Conservation (phyloP, 768 basidiomycete species). For the Roridomyces roridus region DNA sequence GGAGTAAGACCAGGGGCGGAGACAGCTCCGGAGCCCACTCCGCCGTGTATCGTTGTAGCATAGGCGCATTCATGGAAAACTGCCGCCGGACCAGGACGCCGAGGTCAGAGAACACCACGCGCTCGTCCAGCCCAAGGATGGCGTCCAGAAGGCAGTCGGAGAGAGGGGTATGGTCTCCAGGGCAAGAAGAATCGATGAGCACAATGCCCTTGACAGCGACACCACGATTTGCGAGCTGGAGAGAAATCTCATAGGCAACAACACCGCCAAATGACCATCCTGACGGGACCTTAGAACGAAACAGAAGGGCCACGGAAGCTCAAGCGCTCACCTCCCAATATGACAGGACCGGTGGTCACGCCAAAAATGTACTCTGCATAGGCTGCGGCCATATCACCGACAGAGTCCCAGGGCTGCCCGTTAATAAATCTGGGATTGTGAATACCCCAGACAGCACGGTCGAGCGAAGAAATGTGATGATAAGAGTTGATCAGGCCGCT, state of each 20-base stretch:
- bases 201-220: conserved; percentile 60
- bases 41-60: conserved; percentile 57
- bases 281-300: conserved; percentile 29
- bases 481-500: conserved; percentile 66
- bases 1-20: conserved; percentile 54
- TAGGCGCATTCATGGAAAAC: conserved; percentile 51
- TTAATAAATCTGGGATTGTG: conserved; percentile 57
- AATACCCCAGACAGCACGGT: conserved; percentile 66
- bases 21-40: conserved; percentile 24
- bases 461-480: conserved; percentile 49
- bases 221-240: conserved; percentile 51
- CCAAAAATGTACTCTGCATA: conserved; percentile 53
- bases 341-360: conserved; percentile 43
- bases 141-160: conserved; percentile 58
- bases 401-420: conserved; percentile 51
- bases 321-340: conserved; percentile 66
- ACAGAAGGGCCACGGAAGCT: background rate
- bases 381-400: conserved; percentile 57
- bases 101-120: conserved; percentile 36
- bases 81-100: conserved; percentile 48
- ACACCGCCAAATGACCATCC: conserved; percentile 86
- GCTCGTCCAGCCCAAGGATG: conserved; percentile 41
- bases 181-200: conserved; percentile 72
- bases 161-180: conserved; percentile 56
- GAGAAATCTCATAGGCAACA: conserved; percentile 69